phyloP scores from a whole-genome alignment of 345 rosid species.

The Cardiospermum halicacabum region DNA sequence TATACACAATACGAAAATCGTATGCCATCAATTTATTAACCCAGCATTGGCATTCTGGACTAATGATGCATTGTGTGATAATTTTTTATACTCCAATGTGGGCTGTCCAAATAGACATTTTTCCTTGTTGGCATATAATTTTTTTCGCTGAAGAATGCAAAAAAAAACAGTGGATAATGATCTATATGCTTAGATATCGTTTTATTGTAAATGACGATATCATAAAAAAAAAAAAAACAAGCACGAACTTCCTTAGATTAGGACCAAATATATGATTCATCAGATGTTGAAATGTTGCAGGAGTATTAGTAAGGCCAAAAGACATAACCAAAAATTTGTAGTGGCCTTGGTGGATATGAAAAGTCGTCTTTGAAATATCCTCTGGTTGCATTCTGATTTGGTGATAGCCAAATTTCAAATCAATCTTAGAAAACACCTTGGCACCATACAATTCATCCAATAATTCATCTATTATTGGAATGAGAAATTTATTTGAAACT shows the following conservation, averaged over 20 bases:
- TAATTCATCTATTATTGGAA: neutral
- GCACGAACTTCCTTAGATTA: neutral
- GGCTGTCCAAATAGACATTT: too few species aligned
- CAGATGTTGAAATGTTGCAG: neutral
- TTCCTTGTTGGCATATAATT: too few species aligned
- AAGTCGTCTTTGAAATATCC: neutral
- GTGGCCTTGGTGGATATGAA: too few species aligned
- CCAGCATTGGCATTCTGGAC: too few species aligned
- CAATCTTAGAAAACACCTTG: neutral
- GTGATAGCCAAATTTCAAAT: too few species aligned
- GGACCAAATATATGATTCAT: neutral
- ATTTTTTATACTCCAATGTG: too few species aligned
- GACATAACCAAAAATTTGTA: neutral
- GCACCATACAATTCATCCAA: neutral
- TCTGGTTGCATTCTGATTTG: neutral
- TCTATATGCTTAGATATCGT: too few species aligned
- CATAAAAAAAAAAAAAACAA: neutral
- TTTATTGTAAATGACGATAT: neutral
- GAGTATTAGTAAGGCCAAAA: neutral
- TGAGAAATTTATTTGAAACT: neutral
- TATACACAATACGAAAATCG: too few species aligned
- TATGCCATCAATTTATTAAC: too few species aligned
- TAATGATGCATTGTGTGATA: too few species aligned
- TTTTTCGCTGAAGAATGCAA: too few species aligned
- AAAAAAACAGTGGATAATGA: too few species aligned